Base-by-base conservation (phyloP, 805 yeast species). In the Metschnikowia bowlesiae region DNA sequence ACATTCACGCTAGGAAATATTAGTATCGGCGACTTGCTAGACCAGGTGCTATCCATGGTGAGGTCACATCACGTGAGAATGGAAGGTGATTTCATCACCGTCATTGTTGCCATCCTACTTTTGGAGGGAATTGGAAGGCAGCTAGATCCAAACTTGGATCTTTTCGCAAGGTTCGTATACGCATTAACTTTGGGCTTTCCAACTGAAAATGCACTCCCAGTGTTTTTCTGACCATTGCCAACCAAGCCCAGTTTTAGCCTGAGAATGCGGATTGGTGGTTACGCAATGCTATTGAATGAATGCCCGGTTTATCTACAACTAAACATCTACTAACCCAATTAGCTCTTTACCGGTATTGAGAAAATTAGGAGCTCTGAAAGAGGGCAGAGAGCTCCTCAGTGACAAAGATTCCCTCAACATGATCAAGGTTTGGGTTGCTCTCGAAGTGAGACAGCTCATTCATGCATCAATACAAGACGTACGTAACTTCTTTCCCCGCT, bases 71-170 rank as follows among this genome's bases (percentile, higher is more conserved):
- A 94, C 67, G 99, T 94, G 22, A 78, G 97, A 62, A 87, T 94
- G 96, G 99, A 94, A 63, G 95, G 96, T 6, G 99, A 94, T 67
- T 94, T 94, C 63, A 84, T 94, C 39, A 89, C 96, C 31, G 96
- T 94, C 26, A 86, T 94, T n/a, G 89, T 94, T 32, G 96, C 98
- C 1, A 90, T 94, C 26, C 70, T 94, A 48, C 73, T 94, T 49
- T 71, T 94, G 50, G 99, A 94, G 67, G 99, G 99, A 9, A 87
- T 94, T 48, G 98, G 99, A 18, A 78, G 98, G 63, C 96, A 87
- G 67, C 74, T 94, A 49, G 96, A 94, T 67, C 97, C 98, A 1
- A 83, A 89, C 39, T 75, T 94, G 61, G 99, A 94, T 69, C 78
- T 94, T 46, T 92, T 94, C 78, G 96, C 96, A 79, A 87, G 96